Percentiles rank a stretch among this genome's conserved stretches.
Conservation (phyloP, 495 filamentous ascomycete species). For the Hyaloscypha hepaticicola region DNA sequence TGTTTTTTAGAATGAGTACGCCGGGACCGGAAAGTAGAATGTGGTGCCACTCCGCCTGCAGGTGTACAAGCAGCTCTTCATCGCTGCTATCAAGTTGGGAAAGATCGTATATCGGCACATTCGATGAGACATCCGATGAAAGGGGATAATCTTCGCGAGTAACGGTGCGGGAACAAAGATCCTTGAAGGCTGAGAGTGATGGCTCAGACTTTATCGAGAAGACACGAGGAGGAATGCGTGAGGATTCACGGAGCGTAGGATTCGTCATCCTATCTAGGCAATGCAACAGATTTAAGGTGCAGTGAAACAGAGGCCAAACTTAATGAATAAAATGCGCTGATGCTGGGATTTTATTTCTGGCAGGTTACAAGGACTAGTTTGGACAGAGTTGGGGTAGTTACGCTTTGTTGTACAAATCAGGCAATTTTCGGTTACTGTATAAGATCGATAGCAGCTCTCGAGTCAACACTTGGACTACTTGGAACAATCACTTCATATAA, state of each 20-base stretch:
- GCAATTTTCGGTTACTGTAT: too few species aligned
- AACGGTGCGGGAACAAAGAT: constrained; percentile 42
- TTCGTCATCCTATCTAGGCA: not conserved
- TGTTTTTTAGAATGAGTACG: constrained; percentile 48
- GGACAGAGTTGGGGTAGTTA: too few species aligned
- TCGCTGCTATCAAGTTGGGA: constrained; percentile 31
- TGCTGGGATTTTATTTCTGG: too few species aligned
- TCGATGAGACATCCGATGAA: constrained; percentile 38
- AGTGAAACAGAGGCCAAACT: too few species aligned
- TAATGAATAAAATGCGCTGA: too few species aligned
- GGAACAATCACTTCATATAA: too few species aligned
- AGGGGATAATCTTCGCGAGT: constrained; percentile 43
- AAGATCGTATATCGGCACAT: constrained; percentile 55
- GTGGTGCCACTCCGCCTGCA: constrained; percentile 58
- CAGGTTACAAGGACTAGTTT: too few species aligned
- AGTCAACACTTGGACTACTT: too few species aligned
- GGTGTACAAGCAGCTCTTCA: constrained; percentile 24
- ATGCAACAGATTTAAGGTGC: too few species aligned
- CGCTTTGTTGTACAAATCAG: too few species aligned
- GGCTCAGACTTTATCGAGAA: not conserved
- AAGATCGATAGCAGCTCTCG: too few species aligned
- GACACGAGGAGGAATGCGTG: constrained; percentile 4
- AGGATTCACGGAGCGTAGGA: not conserved
- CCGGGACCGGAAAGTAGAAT: constrained; percentile 51
- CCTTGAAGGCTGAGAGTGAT: constrained; percentile 41